These are phyloP conservation scores for Crithidia sp. DNA, from an alignment of 208 protist genomes.

Conservation along the genomic window DNA sequence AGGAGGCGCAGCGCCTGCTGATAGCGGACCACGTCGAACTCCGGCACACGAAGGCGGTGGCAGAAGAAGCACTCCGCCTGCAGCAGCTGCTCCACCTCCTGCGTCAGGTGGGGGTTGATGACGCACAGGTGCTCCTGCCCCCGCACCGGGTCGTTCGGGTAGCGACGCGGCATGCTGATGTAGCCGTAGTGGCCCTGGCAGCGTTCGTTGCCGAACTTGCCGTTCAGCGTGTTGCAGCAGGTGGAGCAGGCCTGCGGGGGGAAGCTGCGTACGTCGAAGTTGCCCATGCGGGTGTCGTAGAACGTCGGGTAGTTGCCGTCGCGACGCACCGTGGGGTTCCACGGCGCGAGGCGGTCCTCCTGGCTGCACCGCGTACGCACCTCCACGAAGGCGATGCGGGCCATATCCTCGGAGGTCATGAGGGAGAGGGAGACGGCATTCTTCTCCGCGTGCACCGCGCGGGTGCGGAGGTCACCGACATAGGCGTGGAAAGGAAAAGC, in stretches of 20 bases:
- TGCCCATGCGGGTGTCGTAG: constrained; percentile 91
- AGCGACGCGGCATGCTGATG: constrained; percentile 82
- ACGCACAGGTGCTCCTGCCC: constrained; percentile 57
- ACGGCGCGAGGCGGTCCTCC: constrained; percentile 53
- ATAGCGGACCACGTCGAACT: constrained; percentile 87
- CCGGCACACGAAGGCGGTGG: constrained; percentile 72
- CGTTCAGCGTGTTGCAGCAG: constrained; percentile 61
- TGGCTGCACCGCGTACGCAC: constrained; percentile 73
- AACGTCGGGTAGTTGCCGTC: constrained; percentile 67
- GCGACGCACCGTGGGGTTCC: constrained; percentile 29
- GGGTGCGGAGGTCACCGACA: constrained; percentile 83
- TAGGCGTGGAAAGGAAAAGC: constrained; percentile 87
- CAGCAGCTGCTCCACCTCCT: constrained; percentile 80
- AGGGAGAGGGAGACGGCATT: constrained; percentile 80
- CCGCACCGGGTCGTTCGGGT: constrained; percentile 53
- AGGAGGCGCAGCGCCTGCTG: constrained; percentile 76
- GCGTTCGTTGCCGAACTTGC: constrained; percentile 83
- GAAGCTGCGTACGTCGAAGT: constrained; percentile 83
- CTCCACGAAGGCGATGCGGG: constrained; percentile 80
- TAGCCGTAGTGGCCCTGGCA: constrained; percentile 90
- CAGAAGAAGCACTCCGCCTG: constrained; percentile 91
- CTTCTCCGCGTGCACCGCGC: constrained; percentile 64
- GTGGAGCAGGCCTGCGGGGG: constrained; percentile 83
- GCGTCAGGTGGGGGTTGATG: constrained; percentile 82
- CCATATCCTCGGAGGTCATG: constrained; percentile 83